Evolutionary conservation across 2,329 filamentous ascomycete genomes (phyloP), one percentile per base, ranked within the genome.

Genomic region (Thermochaetoides dissita): DNA sequence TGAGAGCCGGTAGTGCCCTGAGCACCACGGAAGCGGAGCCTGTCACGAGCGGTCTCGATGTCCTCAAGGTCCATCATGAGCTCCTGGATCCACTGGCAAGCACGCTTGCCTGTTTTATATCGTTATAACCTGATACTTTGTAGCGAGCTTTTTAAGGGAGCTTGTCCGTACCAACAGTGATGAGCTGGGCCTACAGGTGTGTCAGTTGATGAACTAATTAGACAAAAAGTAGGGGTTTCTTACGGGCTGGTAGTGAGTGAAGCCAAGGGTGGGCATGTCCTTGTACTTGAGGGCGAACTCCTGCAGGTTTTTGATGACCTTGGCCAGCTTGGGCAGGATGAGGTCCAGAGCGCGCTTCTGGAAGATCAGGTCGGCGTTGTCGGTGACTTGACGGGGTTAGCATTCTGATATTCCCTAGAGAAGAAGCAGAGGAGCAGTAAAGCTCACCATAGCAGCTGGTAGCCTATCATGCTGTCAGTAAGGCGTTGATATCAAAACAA

Each of bases 361-460:
- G 55, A 93, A 76, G 50, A 93, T 85, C 35, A 89, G 63, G 52
- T 89, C 84, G 7, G 79, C 71, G 51, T 87, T 86, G 55, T 87
- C 84, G 43, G 81, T 89, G 36, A 78, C 71, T 51, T 29, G 8
- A 11, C 7, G 7, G 8, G 11, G 42, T 48, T 7, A 48, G 41
- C 10, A 9, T n/a, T 10, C 8, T 29, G n/a, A 17, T 29, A 12
- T 29, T 34, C 9, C 28, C 3, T 10, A 37, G 11, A 12, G 34
- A 31, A n/a, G 10, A 9, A 6, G 8, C 5, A 10, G 8, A 3
- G 1, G 10, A 7, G 17, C 10, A 6, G 8, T 37, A 29, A 33
- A 10, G 34, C 45, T 31, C 29, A 49, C 49, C 50, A 54, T 69
- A 76, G 58, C 68, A 74, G 47, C 54, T 60, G 2, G 63, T 64